These are phyloP conservation scores for Acarospora socialis DNA, from an alignment of 2,329 filamentous ascomycete genomes.

Conservation along the genomic window DNA sequence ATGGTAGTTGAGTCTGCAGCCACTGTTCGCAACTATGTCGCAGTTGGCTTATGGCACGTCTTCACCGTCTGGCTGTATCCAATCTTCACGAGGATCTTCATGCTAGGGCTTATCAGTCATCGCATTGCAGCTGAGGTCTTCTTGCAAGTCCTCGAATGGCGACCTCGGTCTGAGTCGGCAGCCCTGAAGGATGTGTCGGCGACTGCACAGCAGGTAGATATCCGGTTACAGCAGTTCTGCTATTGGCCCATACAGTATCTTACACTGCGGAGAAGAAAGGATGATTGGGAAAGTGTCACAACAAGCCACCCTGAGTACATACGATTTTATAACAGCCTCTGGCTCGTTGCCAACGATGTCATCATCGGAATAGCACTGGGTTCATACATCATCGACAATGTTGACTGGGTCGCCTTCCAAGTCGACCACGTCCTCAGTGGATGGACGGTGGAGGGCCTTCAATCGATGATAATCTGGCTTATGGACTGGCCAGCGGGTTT, in stretches of 20 bases:
- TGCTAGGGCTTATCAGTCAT: slow-evolving; percentile 66
- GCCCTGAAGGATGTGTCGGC: slow-evolving; percentile 92
- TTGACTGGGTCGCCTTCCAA: slow-evolving; percentile 64
- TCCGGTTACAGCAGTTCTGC: slow-evolving; percentile 92
- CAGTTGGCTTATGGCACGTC: slow-evolving; percentile 54
- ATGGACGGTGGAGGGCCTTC: slow-evolving; percentile 80
- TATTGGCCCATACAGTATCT: slow-evolving; percentile 98
- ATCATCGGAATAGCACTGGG: slow-evolving; percentile 96
- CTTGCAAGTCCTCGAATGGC: slow-evolving; percentile 70
- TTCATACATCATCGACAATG: slow-evolving; percentile 94
- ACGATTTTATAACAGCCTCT: slow-evolving; percentile 95
- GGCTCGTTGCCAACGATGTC: slow-evolving; percentile 96
- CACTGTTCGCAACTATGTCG: slow-evolving; percentile 63
- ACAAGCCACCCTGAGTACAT: slow-evolving; percentile 96
- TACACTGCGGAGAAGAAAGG: slow-evolving; percentile 74
- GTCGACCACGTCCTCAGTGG: slow-evolving; percentile 61
- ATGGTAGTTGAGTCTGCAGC: slow-evolving; percentile 86
- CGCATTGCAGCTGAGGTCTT: slow-evolving; percentile 68
- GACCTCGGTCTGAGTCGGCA: slow-evolving; percentile 58
- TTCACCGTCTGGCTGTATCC: slow-evolving; percentile 67
- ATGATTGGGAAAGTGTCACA: slow-evolving; percentile 90
- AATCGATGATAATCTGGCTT: slow-evolving; percentile 82
- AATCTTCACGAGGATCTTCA: slow-evolving; percentile 55
- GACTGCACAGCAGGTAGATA: slow-evolving; percentile 93
- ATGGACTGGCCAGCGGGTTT: slow-evolving; percentile 92